Evolutionary conservation across 2,329 filamentous ascomycete genomes (phyloP).

Genomic region (Thermomyces lanuginosus): DNA sequence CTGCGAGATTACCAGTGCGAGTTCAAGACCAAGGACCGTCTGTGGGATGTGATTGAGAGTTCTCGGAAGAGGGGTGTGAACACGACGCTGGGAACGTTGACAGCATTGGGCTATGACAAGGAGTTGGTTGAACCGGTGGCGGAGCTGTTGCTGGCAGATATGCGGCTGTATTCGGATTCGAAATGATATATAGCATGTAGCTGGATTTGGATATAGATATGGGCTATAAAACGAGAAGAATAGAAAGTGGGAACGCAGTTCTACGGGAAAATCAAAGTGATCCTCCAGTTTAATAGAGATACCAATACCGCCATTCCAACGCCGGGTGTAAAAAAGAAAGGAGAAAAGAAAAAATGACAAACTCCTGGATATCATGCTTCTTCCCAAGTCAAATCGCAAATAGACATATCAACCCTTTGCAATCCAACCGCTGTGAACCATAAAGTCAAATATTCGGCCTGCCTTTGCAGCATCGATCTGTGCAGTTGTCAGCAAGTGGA

Average conservation of each 20-base stretch:
- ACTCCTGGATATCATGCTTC: not conserved
- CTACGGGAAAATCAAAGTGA: slow-evolving; percentile 1
- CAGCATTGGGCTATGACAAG: no score
- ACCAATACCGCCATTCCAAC: slow-evolving; percentile 2
- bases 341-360: slow-evolving; percentile 1
- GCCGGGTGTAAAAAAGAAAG: not conserved
- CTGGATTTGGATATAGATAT: not conserved
- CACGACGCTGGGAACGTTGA: no score
- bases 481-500: slow-evolving; percentile 5
- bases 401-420: slow-evolving; percentile 48
- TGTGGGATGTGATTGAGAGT: not conserved
- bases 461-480: slow-evolving; percentile 72
- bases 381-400: not conserved
- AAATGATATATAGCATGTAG: not conserved
- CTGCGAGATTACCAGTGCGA: slow-evolving; percentile 1
- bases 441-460: slow-evolving; percentile 80
- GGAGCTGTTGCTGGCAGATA: no score
- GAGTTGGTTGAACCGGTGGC: not conserved
- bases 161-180: not conserved
- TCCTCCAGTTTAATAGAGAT: slow-evolving; percentile 1
- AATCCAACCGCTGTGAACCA: slow-evolving; percentile 84
- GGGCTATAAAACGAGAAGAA: not conserved
- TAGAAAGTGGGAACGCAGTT: no score
- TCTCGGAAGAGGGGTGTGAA: no score
- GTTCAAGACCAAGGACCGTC: not conserved